Percentiles rank a stretch among this genome's conserved stretches.
Evolutionary conservation across 148 eudicot genomes (phyloP).

Genomic region (Mesembryanthemum crystallinum): DNA sequence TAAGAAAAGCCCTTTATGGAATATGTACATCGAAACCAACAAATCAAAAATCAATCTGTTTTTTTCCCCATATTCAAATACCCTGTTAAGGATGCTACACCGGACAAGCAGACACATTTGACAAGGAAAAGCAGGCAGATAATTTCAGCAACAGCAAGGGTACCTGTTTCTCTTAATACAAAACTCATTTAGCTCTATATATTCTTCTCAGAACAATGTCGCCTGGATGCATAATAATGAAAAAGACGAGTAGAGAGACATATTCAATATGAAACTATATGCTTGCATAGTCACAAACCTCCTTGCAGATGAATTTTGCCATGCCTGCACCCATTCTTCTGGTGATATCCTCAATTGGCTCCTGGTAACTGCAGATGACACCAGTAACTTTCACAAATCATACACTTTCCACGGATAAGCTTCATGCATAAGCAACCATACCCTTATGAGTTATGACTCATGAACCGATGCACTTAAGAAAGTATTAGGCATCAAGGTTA

Average conservation of each 20-base stretch:
- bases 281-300: constrained; percentile 44
- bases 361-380: constrained; percentile 60
- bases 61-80: too few relatives aligned
- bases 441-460: too few relatives aligned
- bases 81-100: neutral
- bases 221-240: neutral
- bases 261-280: neutral
- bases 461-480: too few relatives aligned
- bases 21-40: constrained; percentile 8
- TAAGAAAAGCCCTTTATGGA: neutral
- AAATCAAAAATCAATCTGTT: neutral
- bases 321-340: constrained; percentile 93
- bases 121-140: neutral
- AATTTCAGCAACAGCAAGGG: neutral
- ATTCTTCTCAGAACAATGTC: neutral
- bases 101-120: neutral
- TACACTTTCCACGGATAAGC: neutral
- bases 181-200: neutral
- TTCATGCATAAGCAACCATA: too few relatives aligned
- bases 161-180: neutral
- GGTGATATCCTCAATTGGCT: constrained; percentile 78
- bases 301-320: constrained; percentile 90
- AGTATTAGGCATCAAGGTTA: too few relatives aligned
- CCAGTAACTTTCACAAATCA: constrained; percentile 3
- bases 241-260: neutral